phyloP scores from a whole-genome alignment of 148 eudicot species.

The Gaultheria prostrata region DNA sequence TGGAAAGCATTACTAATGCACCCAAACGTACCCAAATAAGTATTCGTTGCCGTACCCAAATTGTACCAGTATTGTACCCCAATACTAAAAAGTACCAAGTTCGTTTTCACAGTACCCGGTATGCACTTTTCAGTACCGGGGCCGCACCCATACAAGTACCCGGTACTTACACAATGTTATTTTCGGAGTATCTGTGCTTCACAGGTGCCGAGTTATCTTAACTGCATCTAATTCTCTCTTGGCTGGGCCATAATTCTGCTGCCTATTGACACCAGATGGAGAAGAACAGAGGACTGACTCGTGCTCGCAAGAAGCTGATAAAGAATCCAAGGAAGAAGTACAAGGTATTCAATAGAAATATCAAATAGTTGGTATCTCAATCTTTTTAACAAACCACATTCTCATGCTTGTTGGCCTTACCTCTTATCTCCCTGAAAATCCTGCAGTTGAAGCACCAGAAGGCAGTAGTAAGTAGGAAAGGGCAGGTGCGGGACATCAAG shows the following conservation, averaged over 20 bases:
- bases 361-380: neutral
- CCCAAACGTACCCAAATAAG: neutral
- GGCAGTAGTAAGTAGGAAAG: constrained; percentile 42
- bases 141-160: neutral
- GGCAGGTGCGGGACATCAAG: constrained; percentile 62
- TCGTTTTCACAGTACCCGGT: neutral
- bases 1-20: neutral
- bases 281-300: constrained; percentile 83
- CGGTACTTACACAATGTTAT: neutral
- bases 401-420: neutral
- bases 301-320: constrained; percentile 49
- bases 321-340: constrained; percentile 85
- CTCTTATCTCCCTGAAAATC: neutral
- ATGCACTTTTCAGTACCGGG: neutral
- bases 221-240: neutral
- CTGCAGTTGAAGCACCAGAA: constrained; percentile 51
- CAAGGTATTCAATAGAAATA: constrained; percentile 39
- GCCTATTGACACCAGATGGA: constrained; percentile 48
- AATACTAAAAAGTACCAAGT: neutral
- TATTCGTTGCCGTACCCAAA: neutral
- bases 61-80: neutral
- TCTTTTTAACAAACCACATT: neutral
- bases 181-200: neutral
- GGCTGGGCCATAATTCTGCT: neutral
- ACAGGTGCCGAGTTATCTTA: neutral